These are phyloP conservation scores for Zygosaccharomyces rouxii DNA, from an alignment of 805 yeast species.

Conservation along the genomic window DNA sequence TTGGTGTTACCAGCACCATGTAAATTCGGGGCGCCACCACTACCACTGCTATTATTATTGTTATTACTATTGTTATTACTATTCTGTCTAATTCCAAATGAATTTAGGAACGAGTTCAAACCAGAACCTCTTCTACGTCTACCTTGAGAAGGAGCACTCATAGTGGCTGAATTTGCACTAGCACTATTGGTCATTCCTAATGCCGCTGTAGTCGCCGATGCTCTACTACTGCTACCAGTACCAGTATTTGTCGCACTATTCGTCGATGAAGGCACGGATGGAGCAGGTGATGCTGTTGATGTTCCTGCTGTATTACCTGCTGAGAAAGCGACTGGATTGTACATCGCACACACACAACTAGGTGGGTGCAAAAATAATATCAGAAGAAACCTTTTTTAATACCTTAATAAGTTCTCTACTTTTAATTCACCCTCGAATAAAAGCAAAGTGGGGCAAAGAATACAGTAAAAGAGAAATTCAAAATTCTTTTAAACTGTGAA, in stretches of 20 bases:
- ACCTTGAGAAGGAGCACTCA: slow-evolving; percentile 4
- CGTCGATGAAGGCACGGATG: neutral
- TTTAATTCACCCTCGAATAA: neutral
- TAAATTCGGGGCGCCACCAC: slow-evolving; percentile 2
- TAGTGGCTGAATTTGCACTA: neutral
- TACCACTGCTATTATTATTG: neutral
- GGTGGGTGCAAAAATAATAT: neutral
- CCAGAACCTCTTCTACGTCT: slow-evolving; percentile 27
- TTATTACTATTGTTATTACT: slow-evolving; percentile 3
- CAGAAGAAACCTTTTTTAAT: neutral
- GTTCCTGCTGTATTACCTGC: slow-evolving; percentile 6
- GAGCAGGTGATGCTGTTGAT: slow-evolving; percentile 4
- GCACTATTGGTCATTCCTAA: slow-evolving; percentile 7
- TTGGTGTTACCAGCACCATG: slow-evolving; percentile 3
- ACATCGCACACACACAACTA: slow-evolving; percentile 8
- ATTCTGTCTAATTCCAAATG: slow-evolving; percentile 30
- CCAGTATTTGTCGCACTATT: slow-evolving; percentile 6
- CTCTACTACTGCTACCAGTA: slow-evolving; percentile 1
- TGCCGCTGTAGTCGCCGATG: slow-evolving; percentile 5
- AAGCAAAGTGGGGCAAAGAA: neutral
- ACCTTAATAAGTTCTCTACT: neutral
- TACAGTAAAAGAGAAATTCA: neutral
- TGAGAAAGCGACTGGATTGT: slow-evolving; percentile 12
- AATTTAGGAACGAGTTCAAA: slow-evolving; percentile 25
- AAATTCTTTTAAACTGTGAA: neutral